Evolutionary conservation across 495 filamentous ascomycete species (phyloP), one percentile per base, ranked within the genome.

Genomic region (Lepidopterella palustris): DNA sequence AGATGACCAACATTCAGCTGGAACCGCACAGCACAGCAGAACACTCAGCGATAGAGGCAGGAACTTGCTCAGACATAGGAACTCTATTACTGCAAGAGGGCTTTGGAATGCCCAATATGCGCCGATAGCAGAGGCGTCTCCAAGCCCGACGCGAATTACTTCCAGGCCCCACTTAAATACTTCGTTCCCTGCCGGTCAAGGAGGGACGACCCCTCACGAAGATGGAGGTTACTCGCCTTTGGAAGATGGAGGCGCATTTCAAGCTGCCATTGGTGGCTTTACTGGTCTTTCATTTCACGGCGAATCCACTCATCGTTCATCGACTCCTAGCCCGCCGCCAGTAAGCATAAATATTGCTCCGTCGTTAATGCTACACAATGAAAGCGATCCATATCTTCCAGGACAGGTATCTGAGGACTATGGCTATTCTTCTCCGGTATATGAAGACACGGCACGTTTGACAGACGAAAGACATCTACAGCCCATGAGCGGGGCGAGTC

Each of bases 381-480:
- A 63, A 69, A 45, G 60, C 70, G 56, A 40, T 70, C 59, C 73
- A 57, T 72, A 72, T 57, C 68, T 73, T 29, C 70, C 18, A 78
- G 79, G 61, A 80, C 83, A 60, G 78, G 78, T 80, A 50, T 68
- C 74, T 9, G 69, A 78, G 45, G 73, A 81, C 40, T 80, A 83
- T 25, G 72, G 78, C 55, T 87, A 85, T 59, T 76, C 83, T 48
- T 70, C 75, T 23, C 71, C 72, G 18, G 66, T 72, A 49, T 86
- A 91, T 65, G 83, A 83, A 26, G 90, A 96, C 57, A 75, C 72
- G 2, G 58, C 66, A 13, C 74, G 68, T 9, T 56, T 77, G 52
- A 77, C 74, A n/a, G 66, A 71, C 55, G n/a, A 35, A 39, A 51
- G 61, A 58, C 62, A 68, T 57, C 50, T 74, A 9, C 68, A 72